phyloP scores from a whole-genome alignment of 441 rosid species.

The Erodium chrysanthum region DNA sequence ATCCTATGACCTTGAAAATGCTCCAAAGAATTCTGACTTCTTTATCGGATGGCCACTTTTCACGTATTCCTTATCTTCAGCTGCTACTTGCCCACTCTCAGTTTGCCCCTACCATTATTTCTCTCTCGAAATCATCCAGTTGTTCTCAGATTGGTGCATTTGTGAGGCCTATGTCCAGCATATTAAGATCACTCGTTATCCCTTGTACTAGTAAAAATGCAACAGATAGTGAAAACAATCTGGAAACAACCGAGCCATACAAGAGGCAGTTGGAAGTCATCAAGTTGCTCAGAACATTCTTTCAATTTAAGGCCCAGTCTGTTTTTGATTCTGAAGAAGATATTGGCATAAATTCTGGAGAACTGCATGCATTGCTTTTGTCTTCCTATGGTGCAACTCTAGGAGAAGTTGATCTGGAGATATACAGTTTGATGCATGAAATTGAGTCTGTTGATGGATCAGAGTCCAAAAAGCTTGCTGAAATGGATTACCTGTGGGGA shows the following conservation, averaged over 20 bases:
- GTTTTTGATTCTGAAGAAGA: slow-evolving; percentile 37
- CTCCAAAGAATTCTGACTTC: slow-evolving; percentile 39
- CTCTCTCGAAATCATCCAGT: slow-evolving; percentile 29
- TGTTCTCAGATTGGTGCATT: slow-evolving; percentile 41
- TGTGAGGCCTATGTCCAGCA: slow-evolving; percentile 65
- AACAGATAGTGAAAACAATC: slow-evolving; percentile 22
- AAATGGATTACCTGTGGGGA: slow-evolving; percentile 74
- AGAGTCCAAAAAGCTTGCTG: slow-evolving; percentile 29
- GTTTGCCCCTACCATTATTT: slow-evolving; percentile 46
- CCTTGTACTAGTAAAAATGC: slow-evolving; percentile 23
- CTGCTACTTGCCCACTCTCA: slow-evolving; percentile 80
- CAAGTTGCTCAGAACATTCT: slow-evolving; percentile 54
- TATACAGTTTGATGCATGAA: slow-evolving; percentile 51
- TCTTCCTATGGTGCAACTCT: slow-evolving; percentile 86
- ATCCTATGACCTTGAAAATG: slow-evolving; percentile 45
- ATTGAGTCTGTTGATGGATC: slow-evolving; percentile 43
- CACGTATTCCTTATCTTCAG: slow-evolving; percentile 46
- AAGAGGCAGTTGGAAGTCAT: slow-evolving; percentile 54
- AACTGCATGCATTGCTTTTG: slow-evolving; percentile 56
- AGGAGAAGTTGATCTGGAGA: slow-evolving; percentile 63
- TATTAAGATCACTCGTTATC: slow-evolving; percentile 46
- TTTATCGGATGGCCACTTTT: slow-evolving; percentile 49
- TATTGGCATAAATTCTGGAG: slow-evolving; percentile 51
- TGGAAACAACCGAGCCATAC: slow-evolving; percentile 26
- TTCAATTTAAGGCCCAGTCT: slow-evolving; percentile 24